A percentile compares a stretch with the other conserved stretches of the same genome.
Conservation (phyloP, 1,284 basidiomycete species). For the Fomitopsis schrenkii region DNA sequence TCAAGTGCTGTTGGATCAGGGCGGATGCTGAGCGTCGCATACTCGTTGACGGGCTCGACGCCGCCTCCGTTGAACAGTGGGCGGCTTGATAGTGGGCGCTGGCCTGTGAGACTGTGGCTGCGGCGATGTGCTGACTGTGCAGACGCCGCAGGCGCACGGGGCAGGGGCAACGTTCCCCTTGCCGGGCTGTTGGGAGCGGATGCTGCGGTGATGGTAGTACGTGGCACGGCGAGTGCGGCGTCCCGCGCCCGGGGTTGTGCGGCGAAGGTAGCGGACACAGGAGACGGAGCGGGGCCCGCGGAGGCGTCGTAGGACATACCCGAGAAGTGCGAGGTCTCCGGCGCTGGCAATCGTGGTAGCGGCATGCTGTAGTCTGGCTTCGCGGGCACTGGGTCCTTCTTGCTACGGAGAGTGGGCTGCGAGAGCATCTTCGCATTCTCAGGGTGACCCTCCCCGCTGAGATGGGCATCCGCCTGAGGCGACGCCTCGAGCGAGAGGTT, state of each 20-base stretch:
- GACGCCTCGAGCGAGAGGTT: constrained; percentile 51
- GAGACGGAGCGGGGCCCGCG: constrained; percentile 45
- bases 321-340: constrained; percentile 74
- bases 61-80: constrained; percentile 44
- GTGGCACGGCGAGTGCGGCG: constrained; percentile 26
- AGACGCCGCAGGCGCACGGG: constrained; percentile 61
- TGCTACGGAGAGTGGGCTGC: constrained; percentile 20
- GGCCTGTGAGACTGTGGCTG: constrained; percentile 69
- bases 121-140: constrained; percentile 67
- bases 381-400: constrained; percentile 21
- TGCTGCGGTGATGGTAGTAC: constrained; percentile 19
- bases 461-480: constrained; percentile 18
- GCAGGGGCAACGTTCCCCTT: constrained; percentile 33
- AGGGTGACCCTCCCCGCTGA: constrained; percentile 22
- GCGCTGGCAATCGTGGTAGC: constrained; percentile 76
- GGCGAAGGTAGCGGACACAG: constrained; percentile 52
- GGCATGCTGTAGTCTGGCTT: constrained; percentile 80
- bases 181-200: constrained; percentile 22
- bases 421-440: constrained; percentile 25
- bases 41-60: constrained; percentile 36
- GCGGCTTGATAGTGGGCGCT: constrained; percentile 50
- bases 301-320: constrained; percentile 69
- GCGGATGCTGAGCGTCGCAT: constrained; percentile 28
- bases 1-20: constrained; percentile 26
- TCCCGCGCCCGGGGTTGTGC: constrained; percentile 58